Evolutionary conservation across 176 grass and related monocot genomes (phyloP), one percentile per base, ranked within the genome.

Genomic region (Juncus effusus): DNA sequence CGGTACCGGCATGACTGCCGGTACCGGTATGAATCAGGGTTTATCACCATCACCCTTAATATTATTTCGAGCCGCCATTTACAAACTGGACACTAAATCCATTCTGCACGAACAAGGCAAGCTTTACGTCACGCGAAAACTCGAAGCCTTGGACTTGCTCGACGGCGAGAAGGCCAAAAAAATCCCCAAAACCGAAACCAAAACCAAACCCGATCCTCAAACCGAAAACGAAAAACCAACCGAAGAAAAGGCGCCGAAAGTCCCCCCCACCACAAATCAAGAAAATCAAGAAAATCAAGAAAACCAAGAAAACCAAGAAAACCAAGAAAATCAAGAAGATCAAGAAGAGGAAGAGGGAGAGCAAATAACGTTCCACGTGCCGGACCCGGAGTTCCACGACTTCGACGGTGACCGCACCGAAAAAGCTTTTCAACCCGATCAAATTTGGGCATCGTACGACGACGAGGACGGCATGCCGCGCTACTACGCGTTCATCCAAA

Each of bases 381-480:
- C 93, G 49, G 93, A 97, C 61, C 88, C 93, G 13, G 88, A 97
- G 54, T 97, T 97, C 80, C 80, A 88, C 66, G 93, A 92, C 76
- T 97, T 97, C 79, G 88, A 97, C 62, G 90, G 90, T 69, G 85
- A 97, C 76, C 85, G 93, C n/a, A 78, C 78, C 8, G 93, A 92
- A 62, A 83, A 56, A 63, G 73, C 82, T 77, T 97, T 97, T 76
- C 80, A 87, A 76, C 64, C 65, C 49, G 84, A 96, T 66, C 91
- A 96, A 60, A 88, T 96, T 63, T 96, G 91, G 91, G 91, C 91
- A 60, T 73, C 82, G 14, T 91, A 96, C 83, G 93, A 97, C 59
- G 85, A 81, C 16, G 93, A 97, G 75, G 93, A 97, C 86, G 93
- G 93, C 56, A 97, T 97, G 93, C 93, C 93, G 72, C 82, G 88